Evolutionary conservation across 2,329 filamentous ascomycete genomes (phyloP), one percentile per base, ranked within the genome.

Genomic region (Exophiala spinifera): DNA sequence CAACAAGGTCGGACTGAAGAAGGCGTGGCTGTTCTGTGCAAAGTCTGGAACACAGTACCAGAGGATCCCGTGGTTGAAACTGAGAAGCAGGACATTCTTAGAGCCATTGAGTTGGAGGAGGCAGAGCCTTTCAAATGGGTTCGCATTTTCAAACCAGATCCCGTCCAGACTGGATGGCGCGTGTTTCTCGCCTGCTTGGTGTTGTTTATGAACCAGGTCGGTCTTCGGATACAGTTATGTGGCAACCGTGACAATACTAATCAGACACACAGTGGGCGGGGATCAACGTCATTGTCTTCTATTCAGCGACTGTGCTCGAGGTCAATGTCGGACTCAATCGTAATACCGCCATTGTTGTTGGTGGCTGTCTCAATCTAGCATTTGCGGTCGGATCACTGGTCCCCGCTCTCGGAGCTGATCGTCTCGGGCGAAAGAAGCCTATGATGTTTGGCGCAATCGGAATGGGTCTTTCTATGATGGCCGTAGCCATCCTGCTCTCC

Each of bases 331-430:
- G 74, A 2, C 67, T 79, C 1, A 64, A 65, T 3, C 67, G 67
- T 3, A 75, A 77, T 48, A 66, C 76, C 2, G 71, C 75, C 6
- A 65, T 77, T 3, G 66, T 79, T 3, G 69, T 80, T 3, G 76
- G 75, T 34, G 76, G 76, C n/a, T 73, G 55, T 53, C 66, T 73
- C 3, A 66, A 73, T 48, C 65, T 65, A 33, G 70, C 71, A 65
- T 73, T 72, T 61, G 65, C 71, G 55, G 60, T 76, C n/a, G 74
- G 74, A 7, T 72, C 69, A 1, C 65, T 76, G 36, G 64, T 75
- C n/a, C 74, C 77, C 2, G 74, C 76, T 1, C 73, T 79, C 61
- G 70, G 71, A 62, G 67, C 74, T 34, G 75, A 77, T 57, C 66
- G 65, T 21, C 66, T 75, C 23, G 75, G 69, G 13, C 67, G 69